phyloP scores from a whole-genome alignment of 108 stramenopile species.

The Nitzschia putrida region DNA sequence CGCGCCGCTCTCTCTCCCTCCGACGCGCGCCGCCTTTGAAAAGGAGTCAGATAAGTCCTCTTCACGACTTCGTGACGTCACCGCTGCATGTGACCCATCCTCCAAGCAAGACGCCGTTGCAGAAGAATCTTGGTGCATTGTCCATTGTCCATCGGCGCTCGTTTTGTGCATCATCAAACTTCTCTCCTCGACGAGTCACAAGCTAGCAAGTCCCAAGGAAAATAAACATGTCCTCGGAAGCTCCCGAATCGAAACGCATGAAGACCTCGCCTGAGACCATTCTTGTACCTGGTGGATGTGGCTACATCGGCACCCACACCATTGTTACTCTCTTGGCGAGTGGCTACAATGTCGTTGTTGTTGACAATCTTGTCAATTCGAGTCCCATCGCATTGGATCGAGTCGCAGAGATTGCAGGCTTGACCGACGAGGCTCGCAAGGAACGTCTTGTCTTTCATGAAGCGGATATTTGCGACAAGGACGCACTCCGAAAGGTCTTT shows the following conservation, averaged over 20 bases:
- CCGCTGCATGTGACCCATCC: no score
- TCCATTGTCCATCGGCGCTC: no score
- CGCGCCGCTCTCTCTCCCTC: no score
- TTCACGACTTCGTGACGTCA: no score
- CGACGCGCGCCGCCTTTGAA: no score
- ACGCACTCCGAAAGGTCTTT: conserved; percentile 71
- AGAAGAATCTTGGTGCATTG: no score
- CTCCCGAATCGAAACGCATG: no score
- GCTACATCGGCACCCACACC: conserved; percentile 98
- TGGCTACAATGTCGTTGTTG: conserved; percentile 85
- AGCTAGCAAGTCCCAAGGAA: no score
- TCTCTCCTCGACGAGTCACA: no score
- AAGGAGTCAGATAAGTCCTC: no score
- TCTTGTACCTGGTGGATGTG: conserved; percentile 95
- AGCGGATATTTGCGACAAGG: conserved; percentile 74
- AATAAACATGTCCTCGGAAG: neutral
- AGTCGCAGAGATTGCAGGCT: conserved; percentile 63
- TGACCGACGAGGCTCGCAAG: conserved; percentile 46
- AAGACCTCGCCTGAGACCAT: conserved; percentile 26
- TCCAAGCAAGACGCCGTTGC: no score
- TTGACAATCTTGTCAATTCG: conserved; percentile 85
- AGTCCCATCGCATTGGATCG: conserved; percentile 66
- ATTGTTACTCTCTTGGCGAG: conserved; percentile 84
- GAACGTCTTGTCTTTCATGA: conserved; percentile 68
- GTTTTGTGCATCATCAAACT: no score